Base-by-base conservation (phyloP, 495 filamentous ascomycete genomes). In the Friedmanniomyces simplex region DNA sequence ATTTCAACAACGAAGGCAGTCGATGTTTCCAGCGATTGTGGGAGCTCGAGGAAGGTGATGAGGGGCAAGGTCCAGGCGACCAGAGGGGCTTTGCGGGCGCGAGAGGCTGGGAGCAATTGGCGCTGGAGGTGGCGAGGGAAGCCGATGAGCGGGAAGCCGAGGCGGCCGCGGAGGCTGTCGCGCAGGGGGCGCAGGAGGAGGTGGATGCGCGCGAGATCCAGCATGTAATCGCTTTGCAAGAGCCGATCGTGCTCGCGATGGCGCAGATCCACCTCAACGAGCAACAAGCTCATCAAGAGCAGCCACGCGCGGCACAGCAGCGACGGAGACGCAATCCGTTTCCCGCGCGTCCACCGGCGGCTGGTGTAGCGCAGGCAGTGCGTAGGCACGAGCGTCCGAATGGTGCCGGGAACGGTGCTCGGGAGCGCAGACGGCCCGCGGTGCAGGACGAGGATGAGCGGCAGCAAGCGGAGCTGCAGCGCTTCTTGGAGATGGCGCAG, bases 21-120 rank as follows among this genome's bases (percentile, higher is more conserved):
- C 61, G 65, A 7, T 96, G 93, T 67, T 96, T 82, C 63, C 85
- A 85, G 77, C 81, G 87, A 2, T 75, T 98, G 1, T 96, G 89
- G 90, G 91, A 96, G 66, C 65, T 95, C 53, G 90, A 91, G 71
- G 79, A 77, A 22, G 89, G 89, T 0, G 91, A 96, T 67, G 87
- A 87, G 7, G 79, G 76, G 8, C 74, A 82, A 46, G 77, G 77
- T 47, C 79, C 74, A 1, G 64, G 69, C n/a, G 78, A 67, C 0
- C 57, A 52, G 22, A 20, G 53, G 32, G 57, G 57, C 13, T 83
- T 77, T 59, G 79, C 65, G 14, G 81, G 79, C 5, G 75, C 71
- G 6, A 55, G 65, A 10, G 68, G 57, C 1, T 62, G n/a, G 58
- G 57, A 62, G 63, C 52, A 54, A 30, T 50, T 63, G 25, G 66